phyloP scores from a whole-genome alignment of 805 yeast species.

The Barnettozyma californica region DNA sequence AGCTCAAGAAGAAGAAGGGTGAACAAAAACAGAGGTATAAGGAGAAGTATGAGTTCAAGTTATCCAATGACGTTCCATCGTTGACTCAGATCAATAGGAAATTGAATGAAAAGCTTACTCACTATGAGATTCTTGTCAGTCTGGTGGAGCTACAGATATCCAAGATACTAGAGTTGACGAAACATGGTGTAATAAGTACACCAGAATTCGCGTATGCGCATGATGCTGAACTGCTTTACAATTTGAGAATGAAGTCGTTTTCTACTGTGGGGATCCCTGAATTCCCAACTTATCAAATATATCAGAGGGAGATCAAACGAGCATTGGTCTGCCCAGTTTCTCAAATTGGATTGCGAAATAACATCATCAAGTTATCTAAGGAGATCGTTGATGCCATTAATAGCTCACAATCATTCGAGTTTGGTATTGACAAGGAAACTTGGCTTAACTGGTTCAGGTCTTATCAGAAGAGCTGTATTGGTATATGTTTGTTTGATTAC shows the following conservation, averaged over 20 bases:
- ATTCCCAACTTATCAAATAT: conserved; percentile 35
- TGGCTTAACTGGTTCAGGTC: conserved; percentile 28
- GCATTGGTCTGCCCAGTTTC: background rate
- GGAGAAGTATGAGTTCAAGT: conserved; percentile 28
- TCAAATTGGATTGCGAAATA: background rate
- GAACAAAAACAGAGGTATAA: conserved; percentile 41
- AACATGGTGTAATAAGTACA: conserved; percentile 22
- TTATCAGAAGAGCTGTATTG: conserved; percentile 28
- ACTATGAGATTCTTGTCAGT: conserved; percentile 23
- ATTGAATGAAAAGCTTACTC: conserved; percentile 24
- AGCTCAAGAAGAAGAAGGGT: conserved; percentile 46
- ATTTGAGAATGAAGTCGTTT: conserved; percentile 72
- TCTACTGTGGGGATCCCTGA: conserved; percentile 75
- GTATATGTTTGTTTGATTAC: conserved; percentile 17
- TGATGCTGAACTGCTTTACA: conserved; percentile 33
- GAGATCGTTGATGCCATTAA: background rate
- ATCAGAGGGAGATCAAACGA: conserved; percentile 10
- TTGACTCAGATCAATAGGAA: conserved; percentile 25
- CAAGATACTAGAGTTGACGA: conserved; percentile 27
- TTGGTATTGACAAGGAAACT: conserved; percentile 25
- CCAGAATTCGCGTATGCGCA: conserved; percentile 26
- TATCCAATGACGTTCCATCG: conserved; percentile 32
- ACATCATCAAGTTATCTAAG: background rate
- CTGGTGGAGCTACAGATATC: conserved; percentile 30
- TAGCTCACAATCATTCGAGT: background rate